Evolutionary conservation across 2,329 filamentous ascomycete genomes (phyloP).

Genomic region (Clarireedia hainanense): DNA sequence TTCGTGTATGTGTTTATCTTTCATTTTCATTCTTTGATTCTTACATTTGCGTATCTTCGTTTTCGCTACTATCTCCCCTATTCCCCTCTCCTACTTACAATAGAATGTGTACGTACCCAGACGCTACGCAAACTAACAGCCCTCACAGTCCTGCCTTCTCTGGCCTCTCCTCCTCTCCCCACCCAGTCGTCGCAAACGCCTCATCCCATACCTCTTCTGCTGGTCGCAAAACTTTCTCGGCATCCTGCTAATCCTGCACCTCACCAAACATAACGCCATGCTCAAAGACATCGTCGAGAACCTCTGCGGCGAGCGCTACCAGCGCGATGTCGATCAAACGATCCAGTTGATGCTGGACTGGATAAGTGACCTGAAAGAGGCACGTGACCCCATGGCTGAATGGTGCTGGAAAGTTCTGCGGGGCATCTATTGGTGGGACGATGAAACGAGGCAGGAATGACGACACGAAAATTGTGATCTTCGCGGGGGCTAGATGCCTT

Average conservation of each 20-base stretch:
- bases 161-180: constrained; percentile 55
- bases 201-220: constrained; percentile 51
- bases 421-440: constrained; percentile 18
- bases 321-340: constrained; percentile 42
- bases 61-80: not conserved
- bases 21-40: not conserved
- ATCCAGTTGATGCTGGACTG: constrained; percentile 48
- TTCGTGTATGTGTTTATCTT: constrained; percentile 29
- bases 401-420: constrained; percentile 35
- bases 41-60: not conserved
- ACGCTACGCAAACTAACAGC: constrained; percentile 1
- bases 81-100: not conserved
- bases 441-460: not conserved
- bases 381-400: constrained; percentile 43
- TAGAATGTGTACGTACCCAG: not conserved
- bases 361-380: constrained; percentile 46
- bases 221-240: constrained; percentile 56
- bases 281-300: constrained; percentile 41
- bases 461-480: not conserved
- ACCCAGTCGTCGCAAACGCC: constrained; percentile 46
- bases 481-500: not conserved
- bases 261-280: constrained; percentile 44
- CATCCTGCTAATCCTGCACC: constrained; percentile 47
- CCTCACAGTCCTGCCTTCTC: constrained; percentile 39
- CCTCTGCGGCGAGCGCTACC: constrained; percentile 41